Base-by-base conservation (phyloP, 352 stramenopile genomes). In the Pythium monospermum region DNA sequence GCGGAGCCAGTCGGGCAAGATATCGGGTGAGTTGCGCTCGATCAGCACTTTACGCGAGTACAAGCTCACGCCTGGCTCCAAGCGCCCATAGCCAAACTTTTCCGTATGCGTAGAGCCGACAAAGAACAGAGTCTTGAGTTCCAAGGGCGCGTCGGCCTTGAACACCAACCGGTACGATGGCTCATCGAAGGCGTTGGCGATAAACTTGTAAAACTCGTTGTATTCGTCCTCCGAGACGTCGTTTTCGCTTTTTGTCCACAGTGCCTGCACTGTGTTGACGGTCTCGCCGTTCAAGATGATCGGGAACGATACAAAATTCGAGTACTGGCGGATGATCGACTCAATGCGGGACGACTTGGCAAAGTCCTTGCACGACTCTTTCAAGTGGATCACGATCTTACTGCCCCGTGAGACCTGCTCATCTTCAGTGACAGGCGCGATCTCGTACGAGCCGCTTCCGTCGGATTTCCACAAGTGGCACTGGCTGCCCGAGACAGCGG, bases 11-110 rank as follows among this genome's bases (percentile, higher is more conserved):
- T 99, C 96, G 0, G 97, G 97, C 19, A 99, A 69, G 36, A 99
- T 96, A 51, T 98, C 91, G 0, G 93, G 82, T 42, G 86, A 97
- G 72, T 99, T 98, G 45, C 83, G 70, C 75, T 99, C 97, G 63
- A 99, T 99, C 28, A 99, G 78, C 45, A 99, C 94, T 78, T 99
- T 99, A 49, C 96, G 92, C 52, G 81, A 98, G 74, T 99, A 99
- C 4, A 99, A 74, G 31, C 87, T 98, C 28, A 99, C 95, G 39
- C 96, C 96, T 5, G 95, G 92, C 56, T 99, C 94, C 63, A 99
- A 88, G 31, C 96, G 83, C 35, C 84, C 90, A 50, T 94, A 88
- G 30, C 95, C 96, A 57, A 98, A 98, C 77, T 98, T 98, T 59
- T 99, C 96, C 16, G 91, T 94, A 80, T 99, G 96, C 42, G 95